Base-by-base conservation (phyloP, 768 basidiomycete species). In the Kwoniella botswanensis region DNA sequence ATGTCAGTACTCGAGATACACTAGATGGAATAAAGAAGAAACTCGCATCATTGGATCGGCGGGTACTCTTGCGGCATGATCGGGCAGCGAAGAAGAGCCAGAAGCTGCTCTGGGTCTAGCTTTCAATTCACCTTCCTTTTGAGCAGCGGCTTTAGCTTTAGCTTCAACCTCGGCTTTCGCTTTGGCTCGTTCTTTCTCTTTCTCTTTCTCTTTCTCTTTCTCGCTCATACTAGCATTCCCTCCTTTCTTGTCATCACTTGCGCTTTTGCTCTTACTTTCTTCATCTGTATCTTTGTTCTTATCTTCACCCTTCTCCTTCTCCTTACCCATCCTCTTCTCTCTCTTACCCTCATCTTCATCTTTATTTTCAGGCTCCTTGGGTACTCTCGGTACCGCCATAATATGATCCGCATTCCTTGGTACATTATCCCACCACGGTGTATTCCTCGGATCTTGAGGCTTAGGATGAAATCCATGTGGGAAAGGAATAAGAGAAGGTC, bases 391-490 rank as follows among this genome's bases (percentile, higher is more conserved):
- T 2, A 64, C 43, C 1, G 73, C 76, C 79, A 79, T 81, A 50
- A 81, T 71, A 63, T 79, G 77, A 58, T 75, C 71, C 9, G 74
- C 78, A 52, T 76, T 68, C 44, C 70, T 69, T 11, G 78, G 79
- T 0, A 81, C 67, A 54, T 81, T 81, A 50, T 79, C 70, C 74
- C 76, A 81, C 79, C 79, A 81, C 1, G 79, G 63, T 10, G 69
- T 77, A 54, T 76, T 57, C 41, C 76, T 68, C 4, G 76, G 73
- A 10, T 73, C n/a, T 29, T 72, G 53, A 4, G 78, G 78, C 56
- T 75, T 75, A 2, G 79, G 79, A 66, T 81, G 78, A 13, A 73
- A 65, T 4, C 79, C 79, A 65, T 79, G 78, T 12, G 79, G 79
- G 65, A 81, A 81, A 13, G 79, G 79, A 24, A 79, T 63, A 2